phyloP scores from a whole-genome alignment of 345 rosid genomes.

The Linum usitatissimum region DNA sequence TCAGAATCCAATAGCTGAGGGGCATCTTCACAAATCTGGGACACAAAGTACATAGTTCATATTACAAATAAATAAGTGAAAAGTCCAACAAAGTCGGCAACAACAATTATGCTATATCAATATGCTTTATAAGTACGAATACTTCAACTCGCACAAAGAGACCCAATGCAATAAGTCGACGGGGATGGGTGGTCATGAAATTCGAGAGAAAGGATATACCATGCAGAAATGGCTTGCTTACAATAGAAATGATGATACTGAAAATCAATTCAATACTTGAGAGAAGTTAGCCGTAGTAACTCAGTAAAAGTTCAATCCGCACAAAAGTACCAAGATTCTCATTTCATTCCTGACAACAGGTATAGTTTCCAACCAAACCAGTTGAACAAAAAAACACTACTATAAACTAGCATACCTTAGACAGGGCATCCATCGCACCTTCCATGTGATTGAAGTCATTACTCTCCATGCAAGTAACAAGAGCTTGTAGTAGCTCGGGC shows the following conservation, averaged over 20 bases:
- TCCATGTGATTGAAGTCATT: conserved; percentile 84
- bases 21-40: conserved; percentile 87
- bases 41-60: neutral
- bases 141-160: neutral
- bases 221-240: neutral
- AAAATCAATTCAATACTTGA: too few species aligned
- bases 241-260: neutral
- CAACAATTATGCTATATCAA: neutral
- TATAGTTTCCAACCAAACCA: neutral
- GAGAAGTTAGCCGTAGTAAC: neutral
- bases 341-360: neutral
- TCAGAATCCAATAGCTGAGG: conserved; percentile 85
- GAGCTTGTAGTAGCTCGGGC: conserved; percentile 84
- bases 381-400: neutral
- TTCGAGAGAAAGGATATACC: neutral
- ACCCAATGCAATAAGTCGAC: neutral
- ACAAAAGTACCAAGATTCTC: neutral
- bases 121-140: neutral
- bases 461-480: conserved; percentile 72
- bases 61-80: neutral
- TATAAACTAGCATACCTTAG: conserved; percentile 44
- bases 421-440: conserved; percentile 96
- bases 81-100: neutral
- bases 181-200: neutral
- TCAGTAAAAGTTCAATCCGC: neutral